Percentiles rank a stretch among this genome's conserved stretches.
Evolutionary conservation across 306 rosid genomes (phyloP).

Genomic region (Cyamopsis tetragonoloba): DNA sequence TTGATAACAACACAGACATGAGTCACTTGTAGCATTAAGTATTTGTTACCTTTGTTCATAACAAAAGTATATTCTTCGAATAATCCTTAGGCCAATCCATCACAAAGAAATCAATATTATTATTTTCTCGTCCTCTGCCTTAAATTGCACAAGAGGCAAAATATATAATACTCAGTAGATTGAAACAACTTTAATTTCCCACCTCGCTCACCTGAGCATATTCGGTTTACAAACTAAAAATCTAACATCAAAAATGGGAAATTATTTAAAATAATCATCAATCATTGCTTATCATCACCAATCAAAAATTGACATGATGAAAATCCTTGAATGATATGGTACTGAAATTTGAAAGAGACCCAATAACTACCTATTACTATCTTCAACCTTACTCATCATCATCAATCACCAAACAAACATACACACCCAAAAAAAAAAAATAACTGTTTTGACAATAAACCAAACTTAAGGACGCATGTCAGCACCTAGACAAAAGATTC

Average conservation of each 20-base stretch:
- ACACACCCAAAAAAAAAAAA: slow-evolving; percentile 1
- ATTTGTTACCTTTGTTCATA: not conserved
- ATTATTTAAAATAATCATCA: not conserved
- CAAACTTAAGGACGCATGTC: slow-evolving; percentile 32
- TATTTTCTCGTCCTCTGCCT: not conserved
- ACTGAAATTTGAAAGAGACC: slow-evolving; percentile 39
- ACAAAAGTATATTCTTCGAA: not conserved
- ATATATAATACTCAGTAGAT: not conserved
- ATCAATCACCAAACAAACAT: slow-evolving; percentile 50
- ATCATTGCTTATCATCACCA: slow-evolving; percentile 19
- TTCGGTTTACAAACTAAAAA: not conserved
- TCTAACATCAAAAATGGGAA: not conserved
- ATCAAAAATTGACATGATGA: slow-evolving; percentile 13
- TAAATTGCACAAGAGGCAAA: not conserved
- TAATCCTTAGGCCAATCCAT: not conserved
- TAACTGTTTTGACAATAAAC: slow-evolving; percentile 16
- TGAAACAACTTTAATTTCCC: not conserved
- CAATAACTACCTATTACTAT: slow-evolving; percentile 39
- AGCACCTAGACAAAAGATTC: slow-evolving; percentile 35
- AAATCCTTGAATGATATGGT: not conserved
- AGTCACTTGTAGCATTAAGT: not conserved
- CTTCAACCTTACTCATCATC: slow-evolving; percentile 55
- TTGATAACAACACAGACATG: not conserved
- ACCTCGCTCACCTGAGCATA: not conserved
- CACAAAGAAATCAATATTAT: not conserved